Percentiles rank a stretch among this genome's conserved stretches.
phyloP scores from a whole-genome alignment of 805 yeast species.

The Kodamaea kakaduensis region DNA sequence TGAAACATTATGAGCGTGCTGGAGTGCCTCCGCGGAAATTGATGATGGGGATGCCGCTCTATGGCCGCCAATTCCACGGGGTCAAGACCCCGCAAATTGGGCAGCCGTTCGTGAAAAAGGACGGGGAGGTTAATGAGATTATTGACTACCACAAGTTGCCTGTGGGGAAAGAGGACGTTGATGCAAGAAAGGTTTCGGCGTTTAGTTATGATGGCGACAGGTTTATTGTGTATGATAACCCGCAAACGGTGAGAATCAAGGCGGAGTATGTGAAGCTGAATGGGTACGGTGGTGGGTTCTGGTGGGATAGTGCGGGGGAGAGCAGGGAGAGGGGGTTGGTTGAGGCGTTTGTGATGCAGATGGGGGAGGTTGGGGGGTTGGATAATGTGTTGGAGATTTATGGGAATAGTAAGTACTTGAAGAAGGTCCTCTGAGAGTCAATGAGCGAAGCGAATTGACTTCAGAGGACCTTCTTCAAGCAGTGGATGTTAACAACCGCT shows the following conservation, averaged over 20 bases:
- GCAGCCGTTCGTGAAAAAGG: slow-evolving; percentile 26
- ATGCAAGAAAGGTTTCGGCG: slow-evolving; percentile 47
- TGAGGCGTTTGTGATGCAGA: slow-evolving; percentile 40
- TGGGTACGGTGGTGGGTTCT: slow-evolving; percentile 78
- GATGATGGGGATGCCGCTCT: slow-evolving; percentile 82
- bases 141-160: slow-evolving; percentile 59
- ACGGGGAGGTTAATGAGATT: slow-evolving; percentile 27
- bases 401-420: slow-evolving; percentile 14
- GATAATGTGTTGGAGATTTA: slow-evolving; percentile 16
- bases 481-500: no score
- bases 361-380: slow-evolving; percentile 24
- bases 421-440: background rate
- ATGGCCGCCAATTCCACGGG: slow-evolving; percentile 50
- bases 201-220: slow-evolving; percentile 13
- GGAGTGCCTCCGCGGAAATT: slow-evolving; percentile 51
- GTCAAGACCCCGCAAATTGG: slow-evolving; percentile 36
- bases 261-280: slow-evolving; percentile 50
- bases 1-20: slow-evolving; percentile 37
- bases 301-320: slow-evolving; percentile 88
- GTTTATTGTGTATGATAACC: slow-evolving; percentile 59
- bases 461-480: no score
- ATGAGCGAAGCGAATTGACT: background rate
- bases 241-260: slow-evolving; percentile 49
- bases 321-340: slow-evolving; percentile 36
- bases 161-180: slow-evolving; percentile 46